phyloP scores from a whole-genome alignment of 768 basidiomycete species.

The Boletellus sp. region DNA sequence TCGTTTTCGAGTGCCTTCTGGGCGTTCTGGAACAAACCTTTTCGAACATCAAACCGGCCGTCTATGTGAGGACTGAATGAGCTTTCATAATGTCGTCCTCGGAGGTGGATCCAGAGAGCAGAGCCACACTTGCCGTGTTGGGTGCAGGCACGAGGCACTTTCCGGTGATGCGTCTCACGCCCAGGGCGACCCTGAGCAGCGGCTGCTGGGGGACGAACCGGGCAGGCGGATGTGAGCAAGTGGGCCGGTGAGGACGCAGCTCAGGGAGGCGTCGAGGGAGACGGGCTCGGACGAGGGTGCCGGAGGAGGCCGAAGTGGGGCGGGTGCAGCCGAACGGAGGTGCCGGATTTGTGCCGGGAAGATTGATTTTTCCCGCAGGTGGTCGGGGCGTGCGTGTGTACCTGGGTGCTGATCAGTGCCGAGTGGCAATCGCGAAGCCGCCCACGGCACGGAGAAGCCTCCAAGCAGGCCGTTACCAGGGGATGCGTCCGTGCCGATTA shows the following conservation, averaged over 20 bases:
- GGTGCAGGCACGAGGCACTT: constrained; percentile 31
- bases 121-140: constrained; percentile 2
- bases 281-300: too few species aligned
- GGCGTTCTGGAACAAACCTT: constrained; percentile 17
- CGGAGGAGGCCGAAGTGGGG: constrained; percentile 10
- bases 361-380: constrained; percentile 7
- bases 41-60: background rate
- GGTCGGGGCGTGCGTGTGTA: constrained; percentile 6
- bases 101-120: constrained; percentile 16
- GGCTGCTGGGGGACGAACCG: background rate
- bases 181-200: constrained; percentile 23
- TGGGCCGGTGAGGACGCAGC: background rate
- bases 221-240: background rate
- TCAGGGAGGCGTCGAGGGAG: too few species aligned
- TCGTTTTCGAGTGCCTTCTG: constrained; percentile 7
- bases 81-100: constrained; percentile 27
- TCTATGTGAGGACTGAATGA: background rate
- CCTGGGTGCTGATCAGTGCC: constrained; percentile 8
- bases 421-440: too few species aligned
- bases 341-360: constrained; percentile 13
- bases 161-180: constrained; percentile 26
- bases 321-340: constrained; percentile 29
- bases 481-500: too few species aligned
- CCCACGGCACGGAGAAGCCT: constrained; percentile 1
- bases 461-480: constrained; percentile 4